Conservation (phyloP, 805 yeast genomes). For the Metschnikowia lachancei region DNA sequence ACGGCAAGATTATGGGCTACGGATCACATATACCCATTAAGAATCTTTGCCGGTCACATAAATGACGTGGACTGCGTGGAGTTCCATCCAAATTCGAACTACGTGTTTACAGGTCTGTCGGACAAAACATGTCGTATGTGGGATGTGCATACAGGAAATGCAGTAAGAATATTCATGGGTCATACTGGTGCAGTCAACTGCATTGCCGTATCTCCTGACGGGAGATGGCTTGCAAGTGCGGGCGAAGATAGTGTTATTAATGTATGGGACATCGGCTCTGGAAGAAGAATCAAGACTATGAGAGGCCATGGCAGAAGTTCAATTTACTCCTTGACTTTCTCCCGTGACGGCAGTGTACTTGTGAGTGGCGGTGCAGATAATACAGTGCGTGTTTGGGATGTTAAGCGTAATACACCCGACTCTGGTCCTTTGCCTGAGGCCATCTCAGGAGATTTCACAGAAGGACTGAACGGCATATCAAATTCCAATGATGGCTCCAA, state of each 20-base stretch:
- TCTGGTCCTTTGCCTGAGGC: constrained; percentile 77
- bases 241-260: constrained; percentile 89
- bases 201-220: constrained; percentile 91
- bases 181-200: constrained; percentile 87
- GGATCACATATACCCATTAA: constrained; percentile 92
- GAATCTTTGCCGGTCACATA: constrained; percentile 96
- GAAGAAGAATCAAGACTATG: constrained; percentile 85
- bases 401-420: constrained; percentile 78
- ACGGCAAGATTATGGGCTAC: constrained; percentile 98
- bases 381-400: constrained; percentile 95
- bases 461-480: constrained; percentile 10
- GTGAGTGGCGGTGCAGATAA: constrained; percentile 92
- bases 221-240: constrained; percentile 92
- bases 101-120: constrained; percentile 90
- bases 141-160: constrained; percentile 87
- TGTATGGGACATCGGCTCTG: constrained; percentile 93
- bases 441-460: constrained; percentile 31
- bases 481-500: constrained; percentile 23
- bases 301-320: constrained; percentile 90
- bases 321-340: constrained; percentile 79
- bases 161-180: constrained; percentile 89
- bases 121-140: constrained; percentile 98
- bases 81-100: constrained; percentile 95
- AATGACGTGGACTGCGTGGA: constrained; percentile 93
- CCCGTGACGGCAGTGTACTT: constrained; percentile 82